phyloP scores from a whole-genome alignment of 768 basidiomycete species.

The Lentinula raphanica region DNA sequence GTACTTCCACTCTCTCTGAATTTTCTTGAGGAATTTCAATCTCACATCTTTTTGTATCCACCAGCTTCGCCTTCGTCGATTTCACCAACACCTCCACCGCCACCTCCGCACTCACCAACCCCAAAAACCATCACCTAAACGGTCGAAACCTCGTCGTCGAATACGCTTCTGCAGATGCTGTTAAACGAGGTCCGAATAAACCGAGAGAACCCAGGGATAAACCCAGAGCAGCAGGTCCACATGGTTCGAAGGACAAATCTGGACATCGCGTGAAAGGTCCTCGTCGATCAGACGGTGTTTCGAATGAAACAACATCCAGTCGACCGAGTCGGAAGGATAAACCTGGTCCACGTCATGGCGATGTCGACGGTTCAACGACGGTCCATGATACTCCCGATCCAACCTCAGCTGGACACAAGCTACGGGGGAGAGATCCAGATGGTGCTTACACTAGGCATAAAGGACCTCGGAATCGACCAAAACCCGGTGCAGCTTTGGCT shows the following conservation, averaged over 20 bases:
- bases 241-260: not conserved
- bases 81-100: constrained; percentile 77
- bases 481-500: constrained; percentile 78
- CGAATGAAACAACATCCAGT: too few species aligned
- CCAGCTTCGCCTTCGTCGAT: constrained; percentile 92
- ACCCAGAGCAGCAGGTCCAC: too few species aligned
- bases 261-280: not conserved
- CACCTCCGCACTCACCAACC: constrained; percentile 75
- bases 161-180: constrained; percentile 85
- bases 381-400: not conserved
- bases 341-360: not conserved
- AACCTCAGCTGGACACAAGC: not conserved
- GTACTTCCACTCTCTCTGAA: constrained; percentile 50
- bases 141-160: constrained; percentile 84
- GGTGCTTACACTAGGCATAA: constrained; percentile 16
- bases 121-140: constrained; percentile 77
- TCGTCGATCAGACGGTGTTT: not conserved
- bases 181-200: constrained; percentile 70
- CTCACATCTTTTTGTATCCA: not conserved
- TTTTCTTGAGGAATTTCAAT: not conserved
- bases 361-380: not conserved
- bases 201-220: constrained; percentile 12
- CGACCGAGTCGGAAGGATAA: not conserved
- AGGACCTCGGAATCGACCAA: constrained; percentile 46
- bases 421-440: not conserved